Percentiles rank a stretch among this genome's conserved stretches.
Evolutionary conservation across 2,329 filamentous ascomycete genomes (phyloP).

Genomic region (Dothidotthia symphoricarpi): DNA sequence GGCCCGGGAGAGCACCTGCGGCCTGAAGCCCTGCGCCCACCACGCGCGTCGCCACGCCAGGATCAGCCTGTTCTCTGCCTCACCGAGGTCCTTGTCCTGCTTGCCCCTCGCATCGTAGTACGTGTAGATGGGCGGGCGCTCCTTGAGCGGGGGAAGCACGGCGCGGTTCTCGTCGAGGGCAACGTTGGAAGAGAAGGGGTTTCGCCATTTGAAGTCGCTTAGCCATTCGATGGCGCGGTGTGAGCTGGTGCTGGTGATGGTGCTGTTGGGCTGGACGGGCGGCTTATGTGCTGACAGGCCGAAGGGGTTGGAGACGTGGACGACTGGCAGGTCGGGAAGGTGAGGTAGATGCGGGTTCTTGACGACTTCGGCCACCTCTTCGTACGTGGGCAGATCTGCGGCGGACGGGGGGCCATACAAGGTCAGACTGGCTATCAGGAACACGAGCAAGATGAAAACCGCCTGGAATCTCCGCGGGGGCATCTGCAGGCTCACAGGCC

Average conservation of each 20-base stretch:
- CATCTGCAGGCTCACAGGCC: constrained; percentile 34
- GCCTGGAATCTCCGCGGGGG: constrained; percentile 51
- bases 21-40: constrained; percentile 92
- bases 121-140: constrained; percentile 78
- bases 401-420: constrained; percentile 40
- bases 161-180: constrained; percentile 78
- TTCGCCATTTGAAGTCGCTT: constrained; percentile 84
- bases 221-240: constrained; percentile 77
- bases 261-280: constrained; percentile 76
- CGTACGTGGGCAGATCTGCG: constrained; percentile 38
- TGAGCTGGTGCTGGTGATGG: constrained; percentile 47
- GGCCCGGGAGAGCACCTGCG: constrained; percentile 72
- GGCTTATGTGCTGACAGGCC: constrained; percentile 67
- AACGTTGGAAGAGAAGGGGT: constrained; percentile 80
- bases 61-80: constrained; percentile 75
- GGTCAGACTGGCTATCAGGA: constrained; percentile 34
- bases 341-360: constrained; percentile 42
- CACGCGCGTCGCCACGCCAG: constrained; percentile 88
- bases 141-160: constrained; percentile 72
- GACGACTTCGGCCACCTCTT: constrained; percentile 39
- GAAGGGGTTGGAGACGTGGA: constrained; percentile 60
- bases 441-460: constrained; percentile 40
- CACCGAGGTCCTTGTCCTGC: constrained; percentile 62
- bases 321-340: constrained; percentile 33
- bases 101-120: constrained; percentile 74